These are phyloP conservation scores for Phytophthora quininea DNA, from an alignment of 352 stramenopile genomes.

Conservation along the genomic window DNA sequence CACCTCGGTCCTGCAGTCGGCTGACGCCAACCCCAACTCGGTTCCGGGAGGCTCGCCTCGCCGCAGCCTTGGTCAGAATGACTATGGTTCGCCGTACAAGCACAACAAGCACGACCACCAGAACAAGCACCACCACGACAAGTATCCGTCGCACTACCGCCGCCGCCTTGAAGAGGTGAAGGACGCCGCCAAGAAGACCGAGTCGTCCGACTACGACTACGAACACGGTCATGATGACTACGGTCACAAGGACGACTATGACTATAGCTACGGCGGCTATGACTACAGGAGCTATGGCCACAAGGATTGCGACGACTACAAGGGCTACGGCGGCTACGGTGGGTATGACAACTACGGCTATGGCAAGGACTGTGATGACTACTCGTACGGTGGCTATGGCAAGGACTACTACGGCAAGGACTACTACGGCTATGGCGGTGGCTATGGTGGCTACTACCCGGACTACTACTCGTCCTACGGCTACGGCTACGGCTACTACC, in stretches of 20 bases:
- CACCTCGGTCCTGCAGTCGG: conserved; percentile 14
- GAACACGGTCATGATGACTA: background rate
- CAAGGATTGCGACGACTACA: background rate
- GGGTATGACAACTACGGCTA: background rate
- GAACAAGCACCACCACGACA: background rate
- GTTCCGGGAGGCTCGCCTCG: conserved; percentile 8
- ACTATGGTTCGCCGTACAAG: conserved; percentile 14
- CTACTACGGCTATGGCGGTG: background rate
- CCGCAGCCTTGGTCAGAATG: conserved; percentile 20
- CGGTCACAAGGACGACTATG: background rate
- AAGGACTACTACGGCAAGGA: background rate
- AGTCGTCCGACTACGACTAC: conserved; percentile 21
- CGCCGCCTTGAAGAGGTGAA: conserved; percentile 26
- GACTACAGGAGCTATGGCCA: background rate
- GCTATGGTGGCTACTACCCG: background rate
- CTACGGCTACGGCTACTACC: background rate
- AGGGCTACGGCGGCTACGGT: background rate
- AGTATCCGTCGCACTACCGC: conserved; percentile 13
- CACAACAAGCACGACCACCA: conserved; percentile 8
- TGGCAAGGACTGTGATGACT: background rate
- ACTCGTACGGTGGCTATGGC: background rate
- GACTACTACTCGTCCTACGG: conserved; percentile 7
- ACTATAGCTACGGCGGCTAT: background rate
- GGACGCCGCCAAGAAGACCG: background rate
- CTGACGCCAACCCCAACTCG: conserved; percentile 1